A percentile compares a stretch with the other conserved stretches of the same genome.
Conservation (phyloP, 805 yeast genomes). For the Saturnispora diversa region DNA sequence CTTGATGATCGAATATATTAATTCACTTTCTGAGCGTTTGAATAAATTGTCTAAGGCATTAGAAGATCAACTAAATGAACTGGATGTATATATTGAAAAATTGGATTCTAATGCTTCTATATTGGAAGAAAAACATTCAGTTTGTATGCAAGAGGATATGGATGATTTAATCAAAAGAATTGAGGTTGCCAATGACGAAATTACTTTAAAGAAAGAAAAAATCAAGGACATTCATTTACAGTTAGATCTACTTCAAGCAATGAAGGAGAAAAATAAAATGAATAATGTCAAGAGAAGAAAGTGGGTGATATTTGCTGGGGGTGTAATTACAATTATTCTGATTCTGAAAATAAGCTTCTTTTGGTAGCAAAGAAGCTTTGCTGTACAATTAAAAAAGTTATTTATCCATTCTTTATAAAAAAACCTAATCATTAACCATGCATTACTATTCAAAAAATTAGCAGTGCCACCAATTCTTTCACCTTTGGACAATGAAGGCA, state of each 20-base stretch:
- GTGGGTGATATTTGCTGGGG: constrained; percentile 1
- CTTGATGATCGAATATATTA: constrained; percentile 25
- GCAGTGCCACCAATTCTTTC: too few species aligned
- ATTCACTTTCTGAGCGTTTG: constrained; percentile 23
- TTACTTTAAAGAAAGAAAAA: constrained; percentile 19
- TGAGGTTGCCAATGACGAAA: constrained; percentile 19
- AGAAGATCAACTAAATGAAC: constrained; percentile 19
- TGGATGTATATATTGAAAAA: constrained; percentile 25
- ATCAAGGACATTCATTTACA: constrained; percentile 19
- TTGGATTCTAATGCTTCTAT: constrained; percentile 18
- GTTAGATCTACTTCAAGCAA: constrained; percentile 17
- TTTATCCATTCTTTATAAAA: not conserved
- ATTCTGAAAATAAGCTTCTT: constrained; percentile 2
- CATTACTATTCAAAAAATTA: too few species aligned
- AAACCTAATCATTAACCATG: too few species aligned
- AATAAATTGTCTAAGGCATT: constrained; percentile 25
- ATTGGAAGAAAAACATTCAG: constrained; percentile 22
- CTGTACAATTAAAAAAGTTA: not conserved
- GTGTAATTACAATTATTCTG: not conserved
- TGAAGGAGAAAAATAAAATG: constrained; percentile 15
- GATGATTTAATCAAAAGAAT: constrained; percentile 25
- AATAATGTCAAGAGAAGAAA: constrained; percentile 11
- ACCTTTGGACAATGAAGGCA: constrained; percentile 9
- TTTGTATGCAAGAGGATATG: constrained; percentile 21
- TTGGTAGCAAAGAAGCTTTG: too few species aligned